These are phyloP conservation scores for Quercus wislizeni DNA, from an alignment of 306 rosid genomes.

Conservation along the genomic window DNA sequence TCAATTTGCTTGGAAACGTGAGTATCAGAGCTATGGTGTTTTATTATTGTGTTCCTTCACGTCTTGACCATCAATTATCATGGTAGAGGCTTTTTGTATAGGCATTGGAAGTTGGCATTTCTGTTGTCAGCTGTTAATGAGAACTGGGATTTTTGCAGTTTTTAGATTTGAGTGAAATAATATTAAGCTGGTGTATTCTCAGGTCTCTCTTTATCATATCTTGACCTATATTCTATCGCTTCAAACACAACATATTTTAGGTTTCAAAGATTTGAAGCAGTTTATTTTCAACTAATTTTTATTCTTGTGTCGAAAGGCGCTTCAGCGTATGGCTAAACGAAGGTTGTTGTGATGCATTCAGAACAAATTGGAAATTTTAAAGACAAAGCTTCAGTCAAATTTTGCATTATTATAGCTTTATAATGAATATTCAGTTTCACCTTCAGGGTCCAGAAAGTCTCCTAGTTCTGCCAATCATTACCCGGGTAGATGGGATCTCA, in stretches of 20 bases:
- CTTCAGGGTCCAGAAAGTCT: background rate
- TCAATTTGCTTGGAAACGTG: background rate
- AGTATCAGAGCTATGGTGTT: background rate
- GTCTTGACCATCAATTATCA: no score
- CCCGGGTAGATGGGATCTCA: background rate
- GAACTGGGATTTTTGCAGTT: no score
- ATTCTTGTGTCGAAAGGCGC: background rate
- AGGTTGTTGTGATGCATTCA: no score
- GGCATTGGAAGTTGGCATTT: no score
- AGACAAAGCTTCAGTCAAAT: background rate
- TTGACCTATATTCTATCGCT: no score
- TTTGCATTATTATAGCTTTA: background rate
- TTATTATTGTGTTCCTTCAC: background rate
- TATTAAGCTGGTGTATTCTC: no score
- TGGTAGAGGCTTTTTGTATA: no score
- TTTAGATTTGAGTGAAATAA: no score
- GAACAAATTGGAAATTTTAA: background rate
- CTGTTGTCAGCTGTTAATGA: no score
- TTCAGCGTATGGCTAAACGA: no score
- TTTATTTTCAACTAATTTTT: background rate
- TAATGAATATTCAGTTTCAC: background rate
- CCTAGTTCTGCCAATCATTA: background rate
- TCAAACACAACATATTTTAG: background rate
- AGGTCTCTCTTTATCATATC: no score
- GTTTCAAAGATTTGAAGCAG: background rate